Conservation (phyloP, 495 filamentous ascomycete genomes). For the Massariosphaeria phaeospora region DNA sequence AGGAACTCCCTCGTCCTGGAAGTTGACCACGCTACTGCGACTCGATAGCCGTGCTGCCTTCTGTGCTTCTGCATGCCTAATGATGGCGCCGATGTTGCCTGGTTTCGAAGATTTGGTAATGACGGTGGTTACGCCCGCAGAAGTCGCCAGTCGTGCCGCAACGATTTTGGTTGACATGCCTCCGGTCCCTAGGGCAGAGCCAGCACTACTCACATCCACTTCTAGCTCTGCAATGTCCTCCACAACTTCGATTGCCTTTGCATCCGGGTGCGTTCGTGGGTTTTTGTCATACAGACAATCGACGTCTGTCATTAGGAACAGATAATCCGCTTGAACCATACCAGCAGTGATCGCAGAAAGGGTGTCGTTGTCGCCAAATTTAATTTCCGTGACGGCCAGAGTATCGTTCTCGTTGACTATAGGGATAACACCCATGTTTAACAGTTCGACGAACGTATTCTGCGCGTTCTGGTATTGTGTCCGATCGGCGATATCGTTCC, state of each 20-base stretch:
- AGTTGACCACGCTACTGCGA: conserved; percentile 21
- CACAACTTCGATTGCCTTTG: conserved; percentile 84
- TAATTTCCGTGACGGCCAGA: conserved; percentile 94
- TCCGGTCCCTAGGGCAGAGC: conserved; percentile 86
- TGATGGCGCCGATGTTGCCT: conserved; percentile 84
- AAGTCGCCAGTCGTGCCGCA: conserved; percentile 86
- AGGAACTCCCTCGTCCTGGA: conserved; percentile 14
- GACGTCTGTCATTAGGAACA: conserved; percentile 98
- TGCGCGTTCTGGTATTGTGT: conserved; percentile 95
- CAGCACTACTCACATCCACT: conserved; percentile 86
- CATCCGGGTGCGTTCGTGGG: conserved; percentile 75
- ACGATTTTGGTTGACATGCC: conserved; percentile 98
- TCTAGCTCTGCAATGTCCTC: conserved; percentile 80
- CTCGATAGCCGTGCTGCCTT: conserved; percentile 27
- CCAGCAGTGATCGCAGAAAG: conserved; percentile 92
- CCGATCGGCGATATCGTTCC: conserved; percentile 94
- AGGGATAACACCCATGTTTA: conserved; percentile 94
- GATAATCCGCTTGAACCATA: conserved; percentile 94
- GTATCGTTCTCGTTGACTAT: conserved; percentile 99
- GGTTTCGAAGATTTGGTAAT: conserved; percentile 89
- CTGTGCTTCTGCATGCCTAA: conserved; percentile 66
- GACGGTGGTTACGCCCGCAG: conserved; percentile 89
- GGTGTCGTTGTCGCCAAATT: conserved; percentile 98
- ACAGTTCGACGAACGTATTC: conserved; percentile 82
- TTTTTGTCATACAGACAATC: conserved; percentile 97